phyloP scores from a whole-genome alignment of 176 grass and related monocot species.

The Lolium multiflorum region DNA sequence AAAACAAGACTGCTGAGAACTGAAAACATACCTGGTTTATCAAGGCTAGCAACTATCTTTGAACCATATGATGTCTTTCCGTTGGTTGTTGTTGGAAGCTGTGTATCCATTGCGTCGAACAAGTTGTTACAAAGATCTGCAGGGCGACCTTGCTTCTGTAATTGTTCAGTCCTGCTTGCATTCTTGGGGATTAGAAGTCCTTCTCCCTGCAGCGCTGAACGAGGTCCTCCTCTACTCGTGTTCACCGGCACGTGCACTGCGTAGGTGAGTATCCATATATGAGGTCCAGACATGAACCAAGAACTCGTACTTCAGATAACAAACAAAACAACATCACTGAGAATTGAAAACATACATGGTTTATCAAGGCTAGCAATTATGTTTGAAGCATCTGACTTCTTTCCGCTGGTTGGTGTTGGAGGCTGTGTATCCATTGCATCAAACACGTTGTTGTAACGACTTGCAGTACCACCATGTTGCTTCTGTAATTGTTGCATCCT shows the following conservation, averaged over 20 bases:
- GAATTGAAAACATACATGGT: slow-evolving; percentile 44
- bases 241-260: slow-evolving; percentile 68
- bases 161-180: slow-evolving; percentile 48
- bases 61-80: slow-evolving; percentile 20
- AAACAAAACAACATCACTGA: not conserved
- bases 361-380: slow-evolving; percentile 35
- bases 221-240: slow-evolving; percentile 81
- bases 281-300: not conserved
- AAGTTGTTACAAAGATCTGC: slow-evolving; percentile 28
- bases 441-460: slow-evolving; percentile 25
- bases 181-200: slow-evolving; percentile 58
- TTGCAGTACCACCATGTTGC: slow-evolving; percentile 18
- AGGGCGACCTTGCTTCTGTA: slow-evolving; percentile 27
- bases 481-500: slow-evolving; percentile 47
- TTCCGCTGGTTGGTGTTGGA: slow-evolving; percentile 32
- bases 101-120: slow-evolving; percentile 47
- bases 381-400: slow-evolving; percentile 13
- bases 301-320: not conserved
- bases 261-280: slow-evolving; percentile 37
- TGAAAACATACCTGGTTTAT: slow-evolving; percentile 53
- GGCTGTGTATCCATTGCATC: slow-evolving; percentile 49
- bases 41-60: slow-evolving; percentile 21
- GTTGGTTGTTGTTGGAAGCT: slow-evolving; percentile 32
- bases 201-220: slow-evolving; percentile 52
- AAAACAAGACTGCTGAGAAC: not conserved